A percentile compares a stretch with the other conserved stretches of the same genome.
Conservation (phyloP, 192 early-diverging fungal species). For the Backusella mclennaniae region DNA sequence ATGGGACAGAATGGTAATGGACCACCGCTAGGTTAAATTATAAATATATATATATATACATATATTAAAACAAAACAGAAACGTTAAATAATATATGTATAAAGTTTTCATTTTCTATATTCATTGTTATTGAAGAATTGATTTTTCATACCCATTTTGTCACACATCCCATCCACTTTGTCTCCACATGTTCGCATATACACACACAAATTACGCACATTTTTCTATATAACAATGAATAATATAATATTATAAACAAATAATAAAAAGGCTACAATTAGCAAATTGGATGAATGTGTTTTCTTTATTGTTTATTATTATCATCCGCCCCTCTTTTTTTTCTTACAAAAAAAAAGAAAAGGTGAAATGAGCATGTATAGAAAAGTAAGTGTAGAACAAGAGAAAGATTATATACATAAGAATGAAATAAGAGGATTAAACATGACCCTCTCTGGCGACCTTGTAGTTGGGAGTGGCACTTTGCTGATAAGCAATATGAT, state of each 20-base stretch:
- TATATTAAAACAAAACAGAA: not conserved
- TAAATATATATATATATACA: not conserved
- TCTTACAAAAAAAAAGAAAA: not conserved
- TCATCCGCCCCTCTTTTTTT: not conserved
- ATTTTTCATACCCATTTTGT: not conserved
- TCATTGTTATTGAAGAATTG: not conserved
- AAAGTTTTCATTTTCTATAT: not conserved
- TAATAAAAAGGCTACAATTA: not conserved
- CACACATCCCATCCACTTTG: not conserved
- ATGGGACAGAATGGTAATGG: constrained; percentile 13
- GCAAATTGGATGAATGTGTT: not conserved
- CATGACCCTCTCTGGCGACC: constrained; percentile 18
- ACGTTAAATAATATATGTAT: not conserved
- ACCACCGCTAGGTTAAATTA: not conserved
- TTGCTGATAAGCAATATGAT: not conserved
- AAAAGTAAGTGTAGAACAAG: not conserved
- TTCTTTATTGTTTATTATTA: not conserved
- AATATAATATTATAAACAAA: not conserved
- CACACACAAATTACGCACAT: not conserved
- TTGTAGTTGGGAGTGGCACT: constrained; percentile 16
- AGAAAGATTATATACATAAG: not conserved
- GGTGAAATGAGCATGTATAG: not conserved
- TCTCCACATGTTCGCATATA: not conserved
- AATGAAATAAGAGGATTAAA: not conserved
- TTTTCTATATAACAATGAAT: not conserved